phyloP scores from a whole-genome alignment of 345 rosid species.

The Eucalyptus virginea region DNA sequence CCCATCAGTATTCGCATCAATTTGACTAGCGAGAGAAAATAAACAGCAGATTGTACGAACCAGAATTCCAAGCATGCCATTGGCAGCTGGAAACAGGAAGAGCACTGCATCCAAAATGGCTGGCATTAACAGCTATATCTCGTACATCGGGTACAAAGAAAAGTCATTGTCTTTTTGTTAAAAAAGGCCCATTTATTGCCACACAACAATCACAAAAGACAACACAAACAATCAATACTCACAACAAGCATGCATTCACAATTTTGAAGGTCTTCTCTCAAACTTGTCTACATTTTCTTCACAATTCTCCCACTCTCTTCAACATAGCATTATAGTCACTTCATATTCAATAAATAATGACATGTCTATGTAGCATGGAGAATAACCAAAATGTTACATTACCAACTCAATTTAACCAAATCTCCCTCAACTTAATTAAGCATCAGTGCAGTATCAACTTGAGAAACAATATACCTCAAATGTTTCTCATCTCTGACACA shows the following conservation, averaged over 20 bases:
- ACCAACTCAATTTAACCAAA: not conserved
- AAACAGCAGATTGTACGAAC: not conserved
- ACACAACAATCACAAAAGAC: not conserved
- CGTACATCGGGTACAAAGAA: not conserved
- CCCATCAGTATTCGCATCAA: not conserved
- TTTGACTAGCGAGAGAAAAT: not conserved
- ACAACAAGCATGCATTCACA: not conserved
- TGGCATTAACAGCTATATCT: not conserved
- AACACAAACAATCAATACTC: not conserved
- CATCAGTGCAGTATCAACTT: not conserved
- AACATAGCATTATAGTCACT: not conserved
- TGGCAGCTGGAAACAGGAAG: not conserved
- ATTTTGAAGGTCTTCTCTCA: not conserved
- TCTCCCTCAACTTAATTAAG: not conserved
- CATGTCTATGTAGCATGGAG: not conserved
- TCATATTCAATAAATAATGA: not conserved
- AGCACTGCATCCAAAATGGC: not conserved
- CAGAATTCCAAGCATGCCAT: not conserved
- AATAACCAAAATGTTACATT: not conserved
- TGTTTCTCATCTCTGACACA: not conserved
- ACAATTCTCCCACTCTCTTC: not conserved
- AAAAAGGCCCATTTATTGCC: not conserved
- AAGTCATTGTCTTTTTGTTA: not conserved
- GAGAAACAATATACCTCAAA: not conserved
- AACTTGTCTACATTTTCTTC: not conserved